Base-by-base conservation (phyloP, 345 rosid species). In the Brassica incana region DNA sequence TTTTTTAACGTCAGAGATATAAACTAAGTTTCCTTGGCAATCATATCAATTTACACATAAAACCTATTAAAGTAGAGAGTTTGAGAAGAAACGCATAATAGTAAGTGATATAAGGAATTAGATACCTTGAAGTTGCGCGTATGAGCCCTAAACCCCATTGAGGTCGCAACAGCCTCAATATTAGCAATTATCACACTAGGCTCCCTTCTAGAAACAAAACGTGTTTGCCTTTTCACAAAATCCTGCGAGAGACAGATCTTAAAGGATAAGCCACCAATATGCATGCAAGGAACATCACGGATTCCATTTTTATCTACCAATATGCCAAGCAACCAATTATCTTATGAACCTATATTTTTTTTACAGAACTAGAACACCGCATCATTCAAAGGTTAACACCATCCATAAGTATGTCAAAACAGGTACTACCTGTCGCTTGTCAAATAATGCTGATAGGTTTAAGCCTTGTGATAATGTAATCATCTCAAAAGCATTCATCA, bases 401-500 rank as follows among this genome's bases (percentile, higher is more conserved):
- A 65, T 43, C 50, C 16, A 50, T 62, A 43, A 43, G 59, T 25
- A 50, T 50, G 8, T 77, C 65, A 48, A 69, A 58, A 40, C 5
- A 72, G 38, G 48, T 48, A 69, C 8, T 84, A 95, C 98, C 97
- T 88, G 97, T 69, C 83, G 86, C 83, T 97, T 86, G 64, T 95
- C 98, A 87, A 95, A 95, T 73, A 95, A 85, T 40, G 92, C 96
- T 23, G 97, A 92, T 69, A 95, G 84, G 81, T 95, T 95, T 85
- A 92, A 84, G 67, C 97, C 99, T 82, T 95, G 99, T n/a, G 97
- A 95, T 74, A 95, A 85, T 11, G 95, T 90, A 60, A 95, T 95
- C 94, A 95, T 90, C 89, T 95, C 99, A 84, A 95, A 95, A 56
- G 97, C 99, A 81, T 95, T 95, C 98, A 95, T 92, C 63, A 87